Percentiles rank a stretch among this genome's conserved stretches.
These are phyloP conservation scores for Lactuca saligna DNA, from an alignment of 129 eudicot genomes.

Conservation along the genomic window DNA sequence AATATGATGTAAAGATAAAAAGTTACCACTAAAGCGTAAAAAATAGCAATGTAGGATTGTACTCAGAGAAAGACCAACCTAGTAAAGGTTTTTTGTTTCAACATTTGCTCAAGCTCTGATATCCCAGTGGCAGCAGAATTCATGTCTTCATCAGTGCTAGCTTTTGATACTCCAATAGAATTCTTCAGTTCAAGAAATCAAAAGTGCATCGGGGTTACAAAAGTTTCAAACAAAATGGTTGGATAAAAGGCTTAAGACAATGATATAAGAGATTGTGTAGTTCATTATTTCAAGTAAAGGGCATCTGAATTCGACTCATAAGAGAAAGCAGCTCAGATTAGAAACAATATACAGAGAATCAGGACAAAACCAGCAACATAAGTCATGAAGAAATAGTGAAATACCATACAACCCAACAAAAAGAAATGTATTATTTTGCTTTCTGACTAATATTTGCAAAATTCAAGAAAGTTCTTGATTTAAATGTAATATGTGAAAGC, in stretches of 20 bases:
- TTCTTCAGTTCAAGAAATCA: slow-evolving; percentile 11
- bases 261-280: no score
- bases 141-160: slow-evolving; percentile 17
- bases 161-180: slow-evolving; percentile 27
- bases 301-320: no score
- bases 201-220: background rate
- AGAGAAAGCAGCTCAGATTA: no score
- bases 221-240: background rate
- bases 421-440: no score
- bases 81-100: slow-evolving; percentile 78
- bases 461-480: no score
- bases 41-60: background rate
- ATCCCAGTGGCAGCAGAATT: slow-evolving; percentile 40
- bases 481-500: no score
- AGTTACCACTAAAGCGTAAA: background rate
- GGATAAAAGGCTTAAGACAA: background rate
- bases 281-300: no score
- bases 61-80: slow-evolving; percentile 48
- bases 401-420: no score
- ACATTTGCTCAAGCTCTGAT: slow-evolving; percentile 76
- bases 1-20: slow-evolving; percentile 2
- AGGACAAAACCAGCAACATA: no score
- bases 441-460: no score
- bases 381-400: no score
- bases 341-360: no score